A percentile compares a stretch with the other conserved stretches of the same genome.
phyloP scores from a whole-genome alignment of 1,284 basidiomycete genomes.

The Laetiporus sulphureus region DNA sequence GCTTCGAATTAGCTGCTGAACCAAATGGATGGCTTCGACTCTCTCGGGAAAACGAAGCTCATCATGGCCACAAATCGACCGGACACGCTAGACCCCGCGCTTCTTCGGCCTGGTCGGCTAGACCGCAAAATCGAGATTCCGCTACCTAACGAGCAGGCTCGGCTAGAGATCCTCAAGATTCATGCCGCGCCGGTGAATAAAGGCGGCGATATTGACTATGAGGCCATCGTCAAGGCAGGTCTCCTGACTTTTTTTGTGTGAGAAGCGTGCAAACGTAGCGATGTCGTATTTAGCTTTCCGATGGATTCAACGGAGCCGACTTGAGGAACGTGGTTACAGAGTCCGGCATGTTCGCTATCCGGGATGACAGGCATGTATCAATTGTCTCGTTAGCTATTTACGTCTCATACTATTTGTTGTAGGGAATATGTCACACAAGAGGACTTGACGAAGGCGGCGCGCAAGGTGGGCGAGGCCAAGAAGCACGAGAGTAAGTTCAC shows the following conservation, averaged over 20 bases:
- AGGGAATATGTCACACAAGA: constrained; percentile 92
- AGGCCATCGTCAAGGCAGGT: constrained; percentile 89
- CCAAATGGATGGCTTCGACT: constrained; percentile 99
- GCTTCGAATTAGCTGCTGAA: constrained; percentile 70
- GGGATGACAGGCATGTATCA: constrained; percentile 72
- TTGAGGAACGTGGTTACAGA: constrained; percentile 96
- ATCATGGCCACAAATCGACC: constrained; percentile 99
- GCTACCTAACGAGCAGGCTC: constrained; percentile 94
- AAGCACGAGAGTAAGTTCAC: constrained; percentile 80
- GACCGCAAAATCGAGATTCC: constrained; percentile 99
- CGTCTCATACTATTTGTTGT: constrained; percentile 1
- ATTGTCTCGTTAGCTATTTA: constrained; percentile 1
- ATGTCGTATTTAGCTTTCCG: constrained; percentile 54
- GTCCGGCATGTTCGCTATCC: constrained; percentile 98
- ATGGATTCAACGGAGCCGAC: constrained; percentile 94
- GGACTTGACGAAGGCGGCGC: constrained; percentile 95
- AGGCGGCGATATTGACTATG: constrained; percentile 91
- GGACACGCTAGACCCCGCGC: constrained; percentile 95
- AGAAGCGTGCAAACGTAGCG: neutral
- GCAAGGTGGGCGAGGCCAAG: constrained; percentile 94
- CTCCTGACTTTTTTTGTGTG: neutral
- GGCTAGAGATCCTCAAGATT: constrained; percentile 96
- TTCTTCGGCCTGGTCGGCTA: constrained; percentile 91
- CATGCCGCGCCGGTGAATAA: constrained; percentile 95
- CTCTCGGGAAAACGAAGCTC: constrained; percentile 91